Evolutionary conservation across 306 rosid species (phyloP).

Genomic region (Quercus variabilis): DNA sequence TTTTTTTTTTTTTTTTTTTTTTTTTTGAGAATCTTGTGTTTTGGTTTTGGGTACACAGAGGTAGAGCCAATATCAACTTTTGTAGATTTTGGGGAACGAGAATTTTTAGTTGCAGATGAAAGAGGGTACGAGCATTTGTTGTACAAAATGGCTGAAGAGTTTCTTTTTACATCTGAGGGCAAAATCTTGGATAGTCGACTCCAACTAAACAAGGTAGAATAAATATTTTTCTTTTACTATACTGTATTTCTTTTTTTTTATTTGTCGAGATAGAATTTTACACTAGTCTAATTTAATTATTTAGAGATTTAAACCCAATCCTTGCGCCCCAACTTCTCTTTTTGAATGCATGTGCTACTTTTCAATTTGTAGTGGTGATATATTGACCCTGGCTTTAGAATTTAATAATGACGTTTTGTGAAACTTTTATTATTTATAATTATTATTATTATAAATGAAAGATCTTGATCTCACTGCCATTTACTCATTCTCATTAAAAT

Average conservation of each 20-base stretch:
- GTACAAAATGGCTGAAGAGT: slow-evolving; percentile 76
- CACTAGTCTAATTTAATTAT: too few species aligned
- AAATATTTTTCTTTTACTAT: neutral
- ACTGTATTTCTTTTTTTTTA: neutral
- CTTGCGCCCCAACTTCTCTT: neutral
- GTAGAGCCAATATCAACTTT: slow-evolving; percentile 93
- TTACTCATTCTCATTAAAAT: neutral
- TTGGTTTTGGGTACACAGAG: slow-evolving; percentile 55
- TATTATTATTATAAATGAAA: neutral
- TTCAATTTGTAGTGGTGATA: slow-evolving; percentile 30
- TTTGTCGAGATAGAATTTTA: neutral
- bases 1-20: too few species aligned
- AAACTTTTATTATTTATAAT: slow-evolving; percentile 12
- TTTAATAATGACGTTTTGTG: slow-evolving; percentile 59
- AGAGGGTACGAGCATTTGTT: slow-evolving; percentile 83
- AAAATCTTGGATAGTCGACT: slow-evolving; percentile 76
- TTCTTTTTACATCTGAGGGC: slow-evolving; percentile 74
- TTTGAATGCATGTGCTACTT: slow-evolving; percentile 31
- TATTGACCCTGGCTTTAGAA: slow-evolving; percentile 40
- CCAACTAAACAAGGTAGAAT: slow-evolving; percentile 77
- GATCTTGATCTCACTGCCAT: neutral
- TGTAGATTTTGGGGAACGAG: slow-evolving; percentile 74
- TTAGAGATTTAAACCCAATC: too few species aligned
- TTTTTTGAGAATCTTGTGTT: neutral
- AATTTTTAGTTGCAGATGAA: slow-evolving; percentile 85